Evolutionary conservation across 768 basidiomycete genomes (phyloP).

Genomic region (Scleroderma citrinum): DNA sequence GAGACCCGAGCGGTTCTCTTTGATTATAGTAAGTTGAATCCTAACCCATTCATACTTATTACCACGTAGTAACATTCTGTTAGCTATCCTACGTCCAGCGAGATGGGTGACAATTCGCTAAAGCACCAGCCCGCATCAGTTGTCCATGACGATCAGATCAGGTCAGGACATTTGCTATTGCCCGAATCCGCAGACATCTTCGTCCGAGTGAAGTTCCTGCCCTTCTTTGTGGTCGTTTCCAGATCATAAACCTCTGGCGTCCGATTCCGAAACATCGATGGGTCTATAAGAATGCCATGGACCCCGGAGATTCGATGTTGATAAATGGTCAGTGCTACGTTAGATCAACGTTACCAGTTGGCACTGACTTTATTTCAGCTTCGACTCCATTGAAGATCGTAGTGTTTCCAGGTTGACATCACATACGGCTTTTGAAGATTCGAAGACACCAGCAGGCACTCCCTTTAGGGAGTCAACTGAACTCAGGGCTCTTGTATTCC

Average conservation of each 20-base stretch:
- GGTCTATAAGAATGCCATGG: constrained; percentile 45
- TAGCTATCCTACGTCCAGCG: constrained; percentile 41
- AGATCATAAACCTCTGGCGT: constrained; percentile 59
- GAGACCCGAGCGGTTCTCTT: constrained; percentile 36
- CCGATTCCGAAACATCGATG: constrained; percentile 43
- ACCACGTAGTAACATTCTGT: neutral
- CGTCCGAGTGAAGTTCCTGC: constrained; percentile 38
- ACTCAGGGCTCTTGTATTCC: constrained; percentile 58
- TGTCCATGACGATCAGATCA: constrained; percentile 44
- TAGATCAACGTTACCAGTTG: neutral
- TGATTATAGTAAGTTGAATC: constrained; percentile 31
- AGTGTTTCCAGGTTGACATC: constrained; percentile 52
- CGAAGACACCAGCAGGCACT: constrained; percentile 43
- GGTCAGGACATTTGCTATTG: constrained; percentile 22
- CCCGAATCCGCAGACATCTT: constrained; percentile 46
- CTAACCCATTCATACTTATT: neutral
- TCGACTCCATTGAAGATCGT: constrained; percentile 38
- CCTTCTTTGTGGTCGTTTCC: constrained; percentile 43
- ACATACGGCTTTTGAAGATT: constrained; percentile 58
- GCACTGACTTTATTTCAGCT: constrained; percentile 19
- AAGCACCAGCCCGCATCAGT: constrained; percentile 38
- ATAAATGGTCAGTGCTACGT: constrained; percentile 43
- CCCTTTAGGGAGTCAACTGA: constrained; percentile 56
- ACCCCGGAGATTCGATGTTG: constrained; percentile 43
- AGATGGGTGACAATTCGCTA: constrained; percentile 30